Evolutionary conservation across 345 rosid species (phyloP), one percentile per base, ranked within the genome.

Genomic region (Turritis glabra): DNA sequence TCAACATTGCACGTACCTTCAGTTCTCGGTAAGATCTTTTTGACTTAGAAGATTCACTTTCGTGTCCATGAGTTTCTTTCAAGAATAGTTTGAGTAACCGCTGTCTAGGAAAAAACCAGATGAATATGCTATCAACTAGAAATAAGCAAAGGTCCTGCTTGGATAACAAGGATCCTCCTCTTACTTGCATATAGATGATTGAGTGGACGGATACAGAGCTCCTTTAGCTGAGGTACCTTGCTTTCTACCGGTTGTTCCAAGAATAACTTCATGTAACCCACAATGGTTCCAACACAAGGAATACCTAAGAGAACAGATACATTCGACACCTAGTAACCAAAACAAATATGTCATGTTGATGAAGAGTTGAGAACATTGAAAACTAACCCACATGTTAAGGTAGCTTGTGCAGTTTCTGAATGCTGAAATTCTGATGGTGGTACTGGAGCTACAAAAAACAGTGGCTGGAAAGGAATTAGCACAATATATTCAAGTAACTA

Each of bases 201-300:
- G 84, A 1, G 97, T 89, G 50, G 97, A 85, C 68, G 88, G 96
- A 72, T 82, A 86, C 67, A 84, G 74, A 35, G 96, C 91, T 67
- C 93, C 91, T 86, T 85, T 94, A 44, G 92, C 83, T 61, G 97
- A 91, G 44, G 97, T 86, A 26, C 99, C 99, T 79, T 92, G 99
- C 82, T 92, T 92, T 80, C 97, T 87, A 46, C 99, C 97, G 0
- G 89, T 89, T 52, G 97, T 95, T 73, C 97, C 97, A 61, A 92
- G 97, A 78, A 90, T 64, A 23, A 90, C 99, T 83, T 94, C 97
- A 78, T 87, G 96, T 82, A 92, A 83, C 54, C 93, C 93, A 65
- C 82, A 85, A 61, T 80, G 89, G 75, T 92, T 92, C 99, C 99
- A 95, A 78, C 92, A 87, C 64, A 92, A 72, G 41, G 96, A 92